A percentile compares a stretch with the other conserved stretches of the same genome.
phyloP scores from a whole-genome alignment of 2,329 filamentous ascomycete genomes.

The Paecilomyces dactylethromorphus region DNA sequence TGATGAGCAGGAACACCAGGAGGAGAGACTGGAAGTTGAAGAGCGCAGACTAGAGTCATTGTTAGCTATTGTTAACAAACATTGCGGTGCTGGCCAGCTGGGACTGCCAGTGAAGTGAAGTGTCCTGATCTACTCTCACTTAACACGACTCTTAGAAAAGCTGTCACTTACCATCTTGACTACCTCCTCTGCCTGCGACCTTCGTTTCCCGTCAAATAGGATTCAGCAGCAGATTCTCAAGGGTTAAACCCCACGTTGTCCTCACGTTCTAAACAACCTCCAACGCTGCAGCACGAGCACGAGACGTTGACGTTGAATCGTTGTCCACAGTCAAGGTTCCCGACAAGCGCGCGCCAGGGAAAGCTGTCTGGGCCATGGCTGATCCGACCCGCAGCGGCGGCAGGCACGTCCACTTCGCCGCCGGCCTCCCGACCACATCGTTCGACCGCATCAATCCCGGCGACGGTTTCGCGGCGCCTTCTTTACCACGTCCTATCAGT shows the following conservation, averaged over 20 bases:
- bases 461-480: slow-evolving; percentile 1
- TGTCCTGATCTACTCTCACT: slow-evolving; percentile 1
- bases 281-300: neutral
- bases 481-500: slow-evolving; percentile 1
- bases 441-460: slow-evolving; percentile 11
- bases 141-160: neutral
- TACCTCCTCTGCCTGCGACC: slow-evolving; percentile 2
- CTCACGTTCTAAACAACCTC: neutral
- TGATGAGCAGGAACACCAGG: slow-evolving; percentile 86
- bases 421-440: slow-evolving; percentile 3
- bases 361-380: neutral
- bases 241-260: neutral
- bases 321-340: neutral
- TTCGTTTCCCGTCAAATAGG: neutral
- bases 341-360: neutral
- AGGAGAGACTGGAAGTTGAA: slow-evolving; percentile 99
- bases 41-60: slow-evolving; percentile 66
- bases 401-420: slow-evolving; percentile 14
- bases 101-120: neutral
- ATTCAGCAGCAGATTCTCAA: neutral
- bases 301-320: neutral
- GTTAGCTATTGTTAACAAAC: neutral
- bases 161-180: slow-evolving; percentile 25
- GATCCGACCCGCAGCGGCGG: slow-evolving; percentile 2
- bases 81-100: neutral